Evolutionary conservation across 345 rosid genomes (phyloP).

Genomic region (Xanthoceras sorbifolium): DNA sequence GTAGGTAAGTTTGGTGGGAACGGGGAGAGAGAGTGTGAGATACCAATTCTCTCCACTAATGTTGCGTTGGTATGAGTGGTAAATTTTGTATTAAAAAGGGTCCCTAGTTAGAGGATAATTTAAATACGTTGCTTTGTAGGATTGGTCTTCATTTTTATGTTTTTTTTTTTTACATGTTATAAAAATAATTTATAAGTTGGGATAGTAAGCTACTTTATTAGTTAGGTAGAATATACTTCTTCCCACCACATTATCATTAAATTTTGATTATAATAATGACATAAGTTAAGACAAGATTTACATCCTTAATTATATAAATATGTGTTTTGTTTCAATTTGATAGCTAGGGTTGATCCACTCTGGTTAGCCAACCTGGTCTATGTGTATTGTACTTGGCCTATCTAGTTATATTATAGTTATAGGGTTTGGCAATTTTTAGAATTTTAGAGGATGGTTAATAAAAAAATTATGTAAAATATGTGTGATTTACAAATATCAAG

Average conservation of each 20-base stretch:
- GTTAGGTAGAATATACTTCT: slow-evolving; percentile 15
- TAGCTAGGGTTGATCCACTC: background rate
- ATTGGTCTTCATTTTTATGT: background rate
- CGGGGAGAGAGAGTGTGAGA: background rate
- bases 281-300: background rate
- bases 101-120: background rate
- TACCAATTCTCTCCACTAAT: background rate
- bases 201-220: background rate
- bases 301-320: background rate
- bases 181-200: background rate
- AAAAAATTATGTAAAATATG: no score
- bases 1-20: slow-evolving; percentile 15
- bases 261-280: background rate
- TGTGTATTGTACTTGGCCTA: slow-evolving; percentile 15
- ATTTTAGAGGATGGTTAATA: no score
- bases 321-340: no score
- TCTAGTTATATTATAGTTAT: background rate
- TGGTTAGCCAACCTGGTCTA: slow-evolving; percentile 34
- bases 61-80: background rate
- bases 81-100: background rate
- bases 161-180: background rate
- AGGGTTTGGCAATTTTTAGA: background rate
- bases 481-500: no score
- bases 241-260: background rate
- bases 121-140: background rate